Percentiles rank a stretch among this genome's conserved stretches.
Evolutionary conservation across 2,329 filamentous ascomycete genomes (phyloP).

Genomic region (Phialocephala sp.): DNA sequence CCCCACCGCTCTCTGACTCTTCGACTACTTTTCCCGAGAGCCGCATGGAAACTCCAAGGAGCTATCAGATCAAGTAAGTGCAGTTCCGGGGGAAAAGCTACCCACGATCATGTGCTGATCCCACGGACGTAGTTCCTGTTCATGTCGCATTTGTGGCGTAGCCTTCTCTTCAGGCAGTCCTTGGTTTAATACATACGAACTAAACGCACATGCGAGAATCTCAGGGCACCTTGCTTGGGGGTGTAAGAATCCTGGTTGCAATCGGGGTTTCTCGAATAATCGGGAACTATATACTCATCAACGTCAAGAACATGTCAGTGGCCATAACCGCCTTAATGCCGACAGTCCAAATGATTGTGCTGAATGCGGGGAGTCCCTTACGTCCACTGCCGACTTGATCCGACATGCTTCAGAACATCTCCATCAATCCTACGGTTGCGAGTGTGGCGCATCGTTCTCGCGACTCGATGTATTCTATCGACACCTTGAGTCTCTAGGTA

Average conservation of each 20-base stretch:
- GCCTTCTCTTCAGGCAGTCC: background rate
- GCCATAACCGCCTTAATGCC: conserved; percentile 16
- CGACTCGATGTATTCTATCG: conserved; percentile 40
- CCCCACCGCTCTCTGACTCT: background rate
- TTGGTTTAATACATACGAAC: background rate
- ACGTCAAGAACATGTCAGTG: conserved; percentile 10
- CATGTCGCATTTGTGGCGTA: background rate
- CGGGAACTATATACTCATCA: conserved; percentile 24
- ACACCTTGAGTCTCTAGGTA: conserved; percentile 36
- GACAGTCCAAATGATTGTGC: conserved; percentile 20
- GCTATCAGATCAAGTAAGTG: background rate
- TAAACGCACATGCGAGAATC: background rate
- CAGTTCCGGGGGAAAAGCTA: background rate
- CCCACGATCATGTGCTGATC: background rate
- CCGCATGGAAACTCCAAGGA: background rate
- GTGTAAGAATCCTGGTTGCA: conserved; percentile 13
- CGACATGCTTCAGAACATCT: conserved; percentile 24
- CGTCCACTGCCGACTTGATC: conserved; percentile 24
- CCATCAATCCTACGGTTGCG: conserved; percentile 28
- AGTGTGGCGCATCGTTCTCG: conserved; percentile 40
- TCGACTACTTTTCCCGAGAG: background rate
- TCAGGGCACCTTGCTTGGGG: conserved; percentile 9
- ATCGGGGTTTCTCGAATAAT: conserved; percentile 13
- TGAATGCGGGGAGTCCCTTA: conserved; percentile 19
- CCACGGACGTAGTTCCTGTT: background rate